These are phyloP conservation scores for Suhomyces chickasaworum DNA, from an alignment of 1,139 yeast species.

Conservation along the genomic window DNA sequence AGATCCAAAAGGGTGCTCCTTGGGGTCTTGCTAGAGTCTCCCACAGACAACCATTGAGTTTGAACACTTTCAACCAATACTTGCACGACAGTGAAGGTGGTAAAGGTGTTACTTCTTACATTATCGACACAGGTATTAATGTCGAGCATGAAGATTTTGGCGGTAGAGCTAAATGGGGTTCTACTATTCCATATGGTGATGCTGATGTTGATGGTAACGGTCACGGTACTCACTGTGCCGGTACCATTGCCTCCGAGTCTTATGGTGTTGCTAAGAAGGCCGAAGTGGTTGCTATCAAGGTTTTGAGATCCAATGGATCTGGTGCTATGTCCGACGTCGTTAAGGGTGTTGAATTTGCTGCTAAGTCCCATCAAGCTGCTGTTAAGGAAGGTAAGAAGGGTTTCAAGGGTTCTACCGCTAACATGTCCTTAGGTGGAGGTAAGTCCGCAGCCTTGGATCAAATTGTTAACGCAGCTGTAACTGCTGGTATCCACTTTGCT, in stretches of 20 bases:
- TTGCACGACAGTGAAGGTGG: conserved; percentile 84
- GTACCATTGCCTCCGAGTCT: conserved; percentile 72
- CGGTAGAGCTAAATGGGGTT: conserved; percentile 95
- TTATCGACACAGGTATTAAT: conserved; percentile 91
- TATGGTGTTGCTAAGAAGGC: conserved; percentile 84
- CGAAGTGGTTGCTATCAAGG: conserved; percentile 74
- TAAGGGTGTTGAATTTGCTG: conserved; percentile 80
- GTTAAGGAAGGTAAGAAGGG: conserved; percentile 60
- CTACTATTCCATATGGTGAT: conserved; percentile 84
- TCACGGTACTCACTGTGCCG: conserved; percentile 92
- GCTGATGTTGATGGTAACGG: conserved; percentile 89
- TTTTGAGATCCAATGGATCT: conserved; percentile 72
- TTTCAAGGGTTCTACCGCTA: conserved; percentile 83
- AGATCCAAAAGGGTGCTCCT: conserved; percentile 80
- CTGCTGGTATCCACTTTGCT: conserved; percentile 79
- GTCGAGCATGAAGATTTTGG: conserved; percentile 79
- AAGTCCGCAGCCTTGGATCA: conserved; percentile 77
- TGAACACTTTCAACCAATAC: conserved; percentile 84
- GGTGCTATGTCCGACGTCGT: conserved; percentile 82
- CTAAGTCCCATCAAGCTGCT: conserved; percentile 60
- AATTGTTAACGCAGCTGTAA: conserved; percentile 83
- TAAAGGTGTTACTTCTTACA: conserved; percentile 87
- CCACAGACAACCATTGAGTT: conserved; percentile 74
- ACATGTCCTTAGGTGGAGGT: conserved; percentile 91
- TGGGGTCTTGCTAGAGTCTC: conserved; percentile 97